These are phyloP conservation scores for Circinella minor DNA, from an alignment of 371 early-diverging fungal genomes.

Conservation along the genomic window DNA sequence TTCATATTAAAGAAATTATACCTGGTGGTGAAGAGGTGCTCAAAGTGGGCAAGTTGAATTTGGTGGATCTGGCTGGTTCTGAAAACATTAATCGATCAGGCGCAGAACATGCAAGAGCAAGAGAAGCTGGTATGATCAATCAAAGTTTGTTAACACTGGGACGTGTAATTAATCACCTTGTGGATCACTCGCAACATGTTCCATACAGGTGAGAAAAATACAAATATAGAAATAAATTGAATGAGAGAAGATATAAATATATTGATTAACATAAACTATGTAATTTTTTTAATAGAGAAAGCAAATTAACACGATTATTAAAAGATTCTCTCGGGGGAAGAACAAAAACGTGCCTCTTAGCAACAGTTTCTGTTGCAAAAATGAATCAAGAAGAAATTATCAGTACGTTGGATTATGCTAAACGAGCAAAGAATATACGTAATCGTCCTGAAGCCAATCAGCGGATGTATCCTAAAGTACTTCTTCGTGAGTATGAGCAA, in stretches of 20 bases:
- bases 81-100: constrained; percentile 94
- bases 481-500: constrained; percentile 81
- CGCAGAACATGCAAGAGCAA: constrained; percentile 84
- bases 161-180: constrained; percentile 91
- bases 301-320: constrained; percentile 94
- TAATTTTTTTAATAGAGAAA: constrained; percentile 60
- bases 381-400: constrained; percentile 86
- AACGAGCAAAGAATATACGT: constrained; percentile 91
- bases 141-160: constrained; percentile 91
- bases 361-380: constrained; percentile 86
- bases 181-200: constrained; percentile 79
- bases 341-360: constrained; percentile 95
- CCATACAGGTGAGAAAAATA: constrained; percentile 79
- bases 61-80: constrained; percentile 98
- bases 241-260: neutral
- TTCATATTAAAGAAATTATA: constrained; percentile 80
- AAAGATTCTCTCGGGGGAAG: constrained; percentile 95
- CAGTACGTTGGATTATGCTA: constrained; percentile 95
- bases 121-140: constrained; percentile 94
- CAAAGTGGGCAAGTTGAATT: constrained; percentile 90
- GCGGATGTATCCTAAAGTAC: constrained; percentile 81
- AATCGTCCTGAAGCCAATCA: constrained; percentile 93
- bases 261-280: neutral
- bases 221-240: neutral
- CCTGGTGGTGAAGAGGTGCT: constrained; percentile 82